phyloP scores from a whole-genome alignment of 495 filamentous ascomycete species.

The Amniculicola lignicola region DNA sequence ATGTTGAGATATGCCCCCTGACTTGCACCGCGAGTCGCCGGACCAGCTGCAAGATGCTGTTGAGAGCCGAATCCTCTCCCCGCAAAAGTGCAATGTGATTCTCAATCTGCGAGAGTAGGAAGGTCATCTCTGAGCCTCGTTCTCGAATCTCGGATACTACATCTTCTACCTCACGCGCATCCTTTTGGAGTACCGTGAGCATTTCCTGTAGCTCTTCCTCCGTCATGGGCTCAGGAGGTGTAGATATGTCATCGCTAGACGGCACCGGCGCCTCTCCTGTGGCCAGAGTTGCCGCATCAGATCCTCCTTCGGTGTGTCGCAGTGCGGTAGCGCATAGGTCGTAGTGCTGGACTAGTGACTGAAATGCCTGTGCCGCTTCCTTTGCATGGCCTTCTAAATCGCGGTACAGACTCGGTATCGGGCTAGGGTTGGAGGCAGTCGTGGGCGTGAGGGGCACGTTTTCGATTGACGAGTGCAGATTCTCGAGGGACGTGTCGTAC shows the following conservation, averaged over 20 bases:
- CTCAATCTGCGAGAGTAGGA: conserved; percentile 55
- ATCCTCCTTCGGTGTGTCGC: conserved; percentile 86
- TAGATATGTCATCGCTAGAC: conserved; percentile 45
- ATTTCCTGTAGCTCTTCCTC: conserved; percentile 77
- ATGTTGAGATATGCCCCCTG: conserved; percentile 63
- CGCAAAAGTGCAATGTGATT: conserved; percentile 62
- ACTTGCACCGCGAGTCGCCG: conserved; percentile 61
- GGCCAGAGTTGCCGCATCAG: conserved; percentile 62
- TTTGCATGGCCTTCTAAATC: conserved; percentile 73
- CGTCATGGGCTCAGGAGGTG: conserved; percentile 65
- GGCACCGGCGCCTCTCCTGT: conserved; percentile 40
- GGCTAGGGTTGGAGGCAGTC: conserved; percentile 35
- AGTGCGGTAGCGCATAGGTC: conserved; percentile 92
- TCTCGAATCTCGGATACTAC: conserved; percentile 82
- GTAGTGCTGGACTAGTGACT: conserved; percentile 85
- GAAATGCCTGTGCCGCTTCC: conserved; percentile 76
- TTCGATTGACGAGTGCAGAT: conserved; percentile 32
- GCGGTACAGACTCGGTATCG: conserved; percentile 65
- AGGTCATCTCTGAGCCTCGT: conserved; percentile 72
- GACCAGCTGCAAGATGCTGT: conserved; percentile 9
- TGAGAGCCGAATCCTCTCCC: conserved; percentile 15
- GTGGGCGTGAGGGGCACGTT: conserved; percentile 25
- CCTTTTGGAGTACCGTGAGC: conserved; percentile 75
- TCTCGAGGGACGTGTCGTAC: conserved; percentile 30
- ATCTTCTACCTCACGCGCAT: conserved; percentile 83